Base-by-base conservation (phyloP, 192 early-diverging fungal species). In the Diversispora eburnea region DNA sequence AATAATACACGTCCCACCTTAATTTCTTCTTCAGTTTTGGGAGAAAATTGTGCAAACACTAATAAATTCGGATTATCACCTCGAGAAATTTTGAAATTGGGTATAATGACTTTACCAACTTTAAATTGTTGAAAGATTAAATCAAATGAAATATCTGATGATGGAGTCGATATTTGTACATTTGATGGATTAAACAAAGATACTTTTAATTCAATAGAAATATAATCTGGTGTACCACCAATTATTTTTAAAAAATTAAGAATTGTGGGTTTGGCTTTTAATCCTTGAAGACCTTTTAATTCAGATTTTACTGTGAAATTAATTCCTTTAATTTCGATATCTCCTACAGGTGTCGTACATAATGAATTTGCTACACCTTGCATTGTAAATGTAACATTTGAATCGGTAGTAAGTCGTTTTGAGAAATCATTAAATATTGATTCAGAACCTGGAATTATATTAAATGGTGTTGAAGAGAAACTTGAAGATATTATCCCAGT, bases 181-280 rank as follows among this genome's bases (percentile, higher is more conserved):
- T 79, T 79, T 33, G 86, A 85, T 15, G 84, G 84, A 74, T 85
- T 86, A 65, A 62, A 79, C n/a, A 88, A 66, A 7, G 74, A 62
- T 39, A 81, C 80, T 20, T 54, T 59, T 49, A 84, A 66, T 19
- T 77, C 63, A 59, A 86, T 77, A 51, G 77, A 75, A 66, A 84
- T 79, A 73, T 82, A 79, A 19, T 86, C 64, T 10, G 70, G 42
- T 10, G 82, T 80, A 45, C 88, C 88, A 57, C 84, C 87, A 17
- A 77, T 81, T 58, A 89, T 84, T 66, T 83, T 83, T 72, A 89
- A 74, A 25, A 64, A 78, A 78, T 86, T 83, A 46, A 88, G 84
- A 5, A 81, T 65, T 10, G 85, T 78, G 49, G 83, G 84, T 9
- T 82, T 59, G 19, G 79, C 80, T 73, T 82, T 82, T 39, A 90